A percentile compares a stretch with the other conserved stretches of the same genome.
These are phyloP conservation scores for Nemania sp. DNA, from an alignment of 2,329 filamentous ascomycete genomes.

Conservation along the genomic window DNA sequence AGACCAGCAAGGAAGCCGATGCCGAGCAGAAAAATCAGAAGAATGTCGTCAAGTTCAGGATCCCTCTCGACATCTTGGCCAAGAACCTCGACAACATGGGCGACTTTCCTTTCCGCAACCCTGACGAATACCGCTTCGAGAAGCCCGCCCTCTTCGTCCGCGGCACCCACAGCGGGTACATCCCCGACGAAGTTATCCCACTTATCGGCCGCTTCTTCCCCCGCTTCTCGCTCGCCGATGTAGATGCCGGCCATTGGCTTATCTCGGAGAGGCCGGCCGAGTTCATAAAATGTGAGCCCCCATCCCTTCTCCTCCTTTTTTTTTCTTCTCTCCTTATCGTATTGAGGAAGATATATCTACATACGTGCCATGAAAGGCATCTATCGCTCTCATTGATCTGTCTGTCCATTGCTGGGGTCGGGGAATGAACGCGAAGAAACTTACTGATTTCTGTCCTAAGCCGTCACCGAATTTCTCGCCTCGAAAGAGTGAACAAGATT, in stretches of 20 bases:
- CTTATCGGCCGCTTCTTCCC: slow-evolving; percentile 83
- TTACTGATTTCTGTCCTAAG: slow-evolving; percentile 42
- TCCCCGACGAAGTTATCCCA: slow-evolving; percentile 80
- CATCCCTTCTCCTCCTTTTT: background rate
- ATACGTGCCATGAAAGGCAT: background rate
- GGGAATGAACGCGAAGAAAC: background rate
- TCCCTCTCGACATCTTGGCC: slow-evolving; percentile 75
- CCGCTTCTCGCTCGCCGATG: slow-evolving; percentile 70
- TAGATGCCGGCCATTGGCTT: slow-evolving; percentile 85
- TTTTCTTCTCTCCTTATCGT: background rate
- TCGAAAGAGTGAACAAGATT: slow-evolving; percentile 48
- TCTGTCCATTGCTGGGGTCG: background rate
- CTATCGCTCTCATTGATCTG: background rate
- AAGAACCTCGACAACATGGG: slow-evolving; percentile 74
- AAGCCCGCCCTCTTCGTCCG: slow-evolving; percentile 82
- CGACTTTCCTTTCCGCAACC: slow-evolving; percentile 84
- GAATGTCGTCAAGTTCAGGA: slow-evolving; percentile 64
- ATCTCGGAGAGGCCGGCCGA: slow-evolving; percentile 85
- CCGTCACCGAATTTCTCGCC: slow-evolving; percentile 66
- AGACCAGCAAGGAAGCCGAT: background rate
- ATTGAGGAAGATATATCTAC: background rate
- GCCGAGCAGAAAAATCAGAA: slow-evolving; percentile 38
- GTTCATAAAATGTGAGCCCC: slow-evolving; percentile 69
- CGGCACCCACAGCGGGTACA: slow-evolving; percentile 76
- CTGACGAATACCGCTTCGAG: slow-evolving; percentile 68